These are phyloP conservation scores for Dictyostelium capitatum DNA, from an alignment of 78 protist species.

Conservation along the genomic window DNA sequence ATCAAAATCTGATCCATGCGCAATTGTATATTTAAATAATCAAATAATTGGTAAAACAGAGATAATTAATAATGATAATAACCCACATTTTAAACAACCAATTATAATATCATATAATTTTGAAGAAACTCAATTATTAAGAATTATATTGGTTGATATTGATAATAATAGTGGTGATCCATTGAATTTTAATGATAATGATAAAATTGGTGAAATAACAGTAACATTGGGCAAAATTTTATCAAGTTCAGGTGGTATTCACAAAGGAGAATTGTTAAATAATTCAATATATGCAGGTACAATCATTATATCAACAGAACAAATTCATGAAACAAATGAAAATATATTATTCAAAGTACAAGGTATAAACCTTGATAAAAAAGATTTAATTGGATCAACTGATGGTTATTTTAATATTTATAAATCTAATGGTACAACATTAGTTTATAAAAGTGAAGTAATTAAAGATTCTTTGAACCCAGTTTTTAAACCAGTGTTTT, in stretches of 20 bases:
- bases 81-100: conserved; percentile 17
- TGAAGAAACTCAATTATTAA: conserved; percentile 19
- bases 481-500: neutral
- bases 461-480: conserved; percentile 72
- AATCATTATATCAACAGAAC: conserved; percentile 15
- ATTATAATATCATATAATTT: conserved; percentile 15
- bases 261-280: neutral
- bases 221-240: conserved; percentile 28
- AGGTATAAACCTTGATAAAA: conserved; percentile 22
- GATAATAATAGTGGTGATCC: neutral
- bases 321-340: neutral
- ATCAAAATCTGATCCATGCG: conserved; percentile 36
- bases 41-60: conserved; percentile 35
- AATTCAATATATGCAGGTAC: neutral
- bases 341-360: neutral
- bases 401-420: conserved; percentile 79
- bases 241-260: conserved; percentile 32
- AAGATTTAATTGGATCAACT: conserved; percentile 74
- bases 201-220: conserved; percentile 37
- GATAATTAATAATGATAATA: neutral
- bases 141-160: conserved; percentile 24
- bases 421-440: neutral
- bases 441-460: conserved; percentile 21
- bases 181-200: conserved; percentile 4
- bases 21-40: neutral